Conservation (phyloP, 2,329 filamentous ascomycete species). For the Alternaria gansuensis region DNA sequence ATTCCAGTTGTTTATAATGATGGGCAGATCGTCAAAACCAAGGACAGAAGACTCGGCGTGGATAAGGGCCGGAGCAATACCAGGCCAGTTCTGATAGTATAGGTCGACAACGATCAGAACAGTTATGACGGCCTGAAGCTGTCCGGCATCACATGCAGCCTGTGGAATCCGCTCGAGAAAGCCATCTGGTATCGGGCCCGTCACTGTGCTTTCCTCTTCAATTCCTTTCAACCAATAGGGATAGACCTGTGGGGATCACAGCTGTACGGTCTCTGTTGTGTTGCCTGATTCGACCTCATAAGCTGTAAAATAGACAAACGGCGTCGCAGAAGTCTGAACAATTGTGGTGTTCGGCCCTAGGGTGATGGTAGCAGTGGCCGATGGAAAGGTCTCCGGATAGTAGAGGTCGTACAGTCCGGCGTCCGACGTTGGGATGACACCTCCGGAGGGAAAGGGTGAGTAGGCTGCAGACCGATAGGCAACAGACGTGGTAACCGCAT, state of each 20-base stretch:
- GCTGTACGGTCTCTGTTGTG: constrained; percentile 47
- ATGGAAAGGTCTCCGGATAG: constrained; percentile 21
- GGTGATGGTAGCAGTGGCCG: constrained; percentile 36
- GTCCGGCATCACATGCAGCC: constrained; percentile 48
- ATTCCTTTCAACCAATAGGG: constrained; percentile 49
- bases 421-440: constrained; percentile 32
- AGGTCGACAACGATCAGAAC: constrained; percentile 56
- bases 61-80: constrained; percentile 35
- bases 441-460: constrained; percentile 34
- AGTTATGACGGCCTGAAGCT: constrained; percentile 53
- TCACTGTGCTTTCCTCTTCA: constrained; percentile 37
- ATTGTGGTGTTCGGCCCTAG: constrained; percentile 37
- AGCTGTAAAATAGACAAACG: constrained; percentile 56
- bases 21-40: constrained; percentile 37
- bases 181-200: constrained; percentile 47
- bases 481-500: constrained; percentile 44
- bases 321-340: constrained; percentile 47
- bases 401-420: constrained; percentile 28
- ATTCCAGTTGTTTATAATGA: constrained; percentile 22
- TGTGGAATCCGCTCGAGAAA: constrained; percentile 50
- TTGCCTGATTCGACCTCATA: constrained; percentile 55
- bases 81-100: constrained; percentile 40
- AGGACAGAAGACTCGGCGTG: constrained; percentile 43
- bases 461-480: constrained; percentile 36
- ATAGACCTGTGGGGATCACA: constrained; percentile 50